Conservation (phyloP, 176 grass and related monocot genomes). For the Oryza longistaminata region DNA sequence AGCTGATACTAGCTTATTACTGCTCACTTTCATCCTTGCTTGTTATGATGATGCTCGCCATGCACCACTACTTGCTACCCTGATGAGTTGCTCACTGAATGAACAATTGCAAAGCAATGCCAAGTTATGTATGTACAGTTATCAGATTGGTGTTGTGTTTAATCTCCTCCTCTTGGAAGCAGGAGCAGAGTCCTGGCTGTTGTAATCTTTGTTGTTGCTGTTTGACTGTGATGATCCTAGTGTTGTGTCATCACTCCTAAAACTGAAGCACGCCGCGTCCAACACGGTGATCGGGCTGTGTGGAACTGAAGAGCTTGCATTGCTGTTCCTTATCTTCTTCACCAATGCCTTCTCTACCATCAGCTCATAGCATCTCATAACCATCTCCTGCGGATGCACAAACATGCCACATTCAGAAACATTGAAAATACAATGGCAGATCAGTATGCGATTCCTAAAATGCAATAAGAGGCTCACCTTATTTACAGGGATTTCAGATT, state of each 20-base stretch:
- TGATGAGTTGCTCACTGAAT: slow-evolving; percentile 28
- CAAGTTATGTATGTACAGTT: slow-evolving; percentile 39
- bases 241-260: slow-evolving; percentile 53
- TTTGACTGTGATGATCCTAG: slow-evolving; percentile 60
- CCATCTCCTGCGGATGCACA: slow-evolving; percentile 51
- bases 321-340: slow-evolving; percentile 45
- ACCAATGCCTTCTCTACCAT: slow-evolving; percentile 56
- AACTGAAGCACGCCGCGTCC: slow-evolving; percentile 63
- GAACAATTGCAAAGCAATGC: slow-evolving; percentile 10
- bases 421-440: background rate
- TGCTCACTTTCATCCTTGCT: slow-evolving; percentile 22
- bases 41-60: slow-evolving; percentile 17
- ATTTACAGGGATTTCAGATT: slow-evolving; percentile 57
- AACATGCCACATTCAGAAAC: slow-evolving; percentile 25
- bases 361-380: slow-evolving; percentile 66
- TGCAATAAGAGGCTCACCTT: slow-evolving; percentile 50
- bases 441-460: background rate
- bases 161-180: slow-evolving; percentile 73
- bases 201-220: slow-evolving; percentile 23
- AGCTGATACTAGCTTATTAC: slow-evolving; percentile 44
- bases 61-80: slow-evolving; percentile 29
- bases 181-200: slow-evolving; percentile 44
- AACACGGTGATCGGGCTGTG: slow-evolving; percentile 72
- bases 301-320: slow-evolving; percentile 39
- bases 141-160: slow-evolving; percentile 41